Percentiles rank a stretch among this genome's conserved stretches.
phyloP scores from a whole-genome alignment of 2,329 filamentous ascomycete species.

The Xylaria multiplex region DNA sequence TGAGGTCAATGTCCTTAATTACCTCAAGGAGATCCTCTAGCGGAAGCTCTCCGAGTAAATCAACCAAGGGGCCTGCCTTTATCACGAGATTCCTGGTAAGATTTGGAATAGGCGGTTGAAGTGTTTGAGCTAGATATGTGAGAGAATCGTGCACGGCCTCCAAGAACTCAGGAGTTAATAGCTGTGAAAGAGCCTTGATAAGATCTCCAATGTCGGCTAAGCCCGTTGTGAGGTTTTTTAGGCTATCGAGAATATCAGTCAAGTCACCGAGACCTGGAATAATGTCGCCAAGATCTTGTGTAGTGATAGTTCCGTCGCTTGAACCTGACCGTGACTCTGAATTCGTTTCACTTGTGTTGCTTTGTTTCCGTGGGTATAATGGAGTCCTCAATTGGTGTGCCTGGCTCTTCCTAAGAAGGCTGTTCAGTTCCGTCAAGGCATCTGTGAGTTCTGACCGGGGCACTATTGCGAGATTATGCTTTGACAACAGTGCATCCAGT shows the following conservation, averaged over 20 bases:
- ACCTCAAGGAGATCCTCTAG: slow-evolving; percentile 48
- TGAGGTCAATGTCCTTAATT: slow-evolving; percentile 51
- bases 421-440: slow-evolving; percentile 55
- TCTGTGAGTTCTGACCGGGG: slow-evolving; percentile 59
- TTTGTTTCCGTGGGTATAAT: slow-evolving; percentile 43
- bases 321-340: slow-evolving; percentile 37
- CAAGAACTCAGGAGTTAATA: slow-evolving; percentile 54
- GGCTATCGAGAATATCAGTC: slow-evolving; percentile 41
- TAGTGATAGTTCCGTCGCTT: background rate
- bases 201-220: slow-evolving; percentile 46
- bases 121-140: slow-evolving; percentile 52
- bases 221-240: slow-evolving; percentile 43
- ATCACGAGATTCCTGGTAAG: slow-evolving; percentile 43
- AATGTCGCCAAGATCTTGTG: slow-evolving; percentile 36
- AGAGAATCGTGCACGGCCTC: slow-evolving; percentile 55
- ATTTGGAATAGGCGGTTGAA: slow-evolving; percentile 52
- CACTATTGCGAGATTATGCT: slow-evolving; percentile 57
- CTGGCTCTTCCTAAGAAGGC: slow-evolving; percentile 52
- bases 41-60: slow-evolving; percentile 48
- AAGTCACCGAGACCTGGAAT: slow-evolving; percentile 45
- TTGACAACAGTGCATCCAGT: slow-evolving; percentile 55
- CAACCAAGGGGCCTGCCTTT: slow-evolving; percentile 45
- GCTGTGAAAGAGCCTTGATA: slow-evolving; percentile 46
- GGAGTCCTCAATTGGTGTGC: slow-evolving; percentile 43
- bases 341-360: slow-evolving; percentile 37